These are phyloP conservation scores for Phyllosticta citriasiana DNA, from an alignment of 2,329 filamentous ascomycete genomes.

Conservation along the genomic window DNA sequence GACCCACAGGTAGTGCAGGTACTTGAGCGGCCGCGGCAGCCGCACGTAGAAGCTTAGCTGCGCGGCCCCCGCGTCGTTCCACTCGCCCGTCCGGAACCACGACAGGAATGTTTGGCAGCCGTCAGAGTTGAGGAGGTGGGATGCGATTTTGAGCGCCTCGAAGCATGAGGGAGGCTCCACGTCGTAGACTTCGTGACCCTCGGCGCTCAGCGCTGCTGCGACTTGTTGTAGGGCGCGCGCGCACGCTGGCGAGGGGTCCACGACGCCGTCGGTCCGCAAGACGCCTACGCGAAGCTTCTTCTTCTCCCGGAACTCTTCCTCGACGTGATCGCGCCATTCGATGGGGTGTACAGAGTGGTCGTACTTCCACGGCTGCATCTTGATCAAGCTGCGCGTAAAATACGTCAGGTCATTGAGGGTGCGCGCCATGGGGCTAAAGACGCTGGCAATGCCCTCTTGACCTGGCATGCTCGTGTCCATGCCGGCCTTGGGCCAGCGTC, in stretches of 20 bases:
- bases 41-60: constrained; percentile 67
- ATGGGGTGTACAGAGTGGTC: constrained; percentile 79
- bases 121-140: constrained; percentile 74
- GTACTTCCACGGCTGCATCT: constrained; percentile 81
- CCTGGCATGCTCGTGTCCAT: constrained; percentile 83
- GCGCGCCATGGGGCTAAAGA: constrained; percentile 87
- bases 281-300: constrained; percentile 63
- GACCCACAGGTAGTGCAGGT: constrained; percentile 83
- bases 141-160: constrained; percentile 64
- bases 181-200: constrained; percentile 65
- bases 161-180: constrained; percentile 53
- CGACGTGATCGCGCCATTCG: constrained; percentile 59
- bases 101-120: constrained; percentile 71
- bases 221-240: constrained; percentile 62
- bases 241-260: constrained; percentile 80
- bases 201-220: constrained; percentile 55
- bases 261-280: constrained; percentile 67
- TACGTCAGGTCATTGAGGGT: constrained; percentile 75
- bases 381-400: constrained; percentile 68
- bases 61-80: constrained; percentile 65
- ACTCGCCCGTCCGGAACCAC: constrained; percentile 67
- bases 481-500: constrained; percentile 79
- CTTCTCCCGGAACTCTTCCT: constrained; percentile 50
- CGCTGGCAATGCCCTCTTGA: constrained; percentile 79
- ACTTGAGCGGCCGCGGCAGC: constrained; percentile 65